Evolutionary conservation across 2,329 filamentous ascomycete species (phyloP).

Genomic region (Trichoderma brevicompactum): DNA sequence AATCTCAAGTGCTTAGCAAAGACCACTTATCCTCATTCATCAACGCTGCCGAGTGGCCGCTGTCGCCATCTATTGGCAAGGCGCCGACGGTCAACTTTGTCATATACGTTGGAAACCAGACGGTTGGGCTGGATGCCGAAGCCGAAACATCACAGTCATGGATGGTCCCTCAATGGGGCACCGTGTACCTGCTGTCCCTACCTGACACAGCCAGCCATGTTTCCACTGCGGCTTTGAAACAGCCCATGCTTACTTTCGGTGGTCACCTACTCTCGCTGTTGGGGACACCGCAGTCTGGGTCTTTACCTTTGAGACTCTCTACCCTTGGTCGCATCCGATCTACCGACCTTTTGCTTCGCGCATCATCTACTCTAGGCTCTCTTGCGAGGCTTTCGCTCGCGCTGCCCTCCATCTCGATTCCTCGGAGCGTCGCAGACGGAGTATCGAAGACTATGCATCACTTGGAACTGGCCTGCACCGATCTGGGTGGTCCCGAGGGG

Average conservation of each 20-base stretch:
- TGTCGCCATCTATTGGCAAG: conserved; percentile 89
- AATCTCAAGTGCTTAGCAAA: conserved; percentile 70
- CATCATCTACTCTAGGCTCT: conserved; percentile 92
- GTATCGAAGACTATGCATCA: conserved; percentile 80
- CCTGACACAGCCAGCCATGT: conserved; percentile 56
- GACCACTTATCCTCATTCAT: conserved; percentile 93
- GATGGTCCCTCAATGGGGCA: conserved; percentile 96
- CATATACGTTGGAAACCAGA: conserved; percentile 82
- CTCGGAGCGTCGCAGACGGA: conserved; percentile 80
- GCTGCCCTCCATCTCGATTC: conserved; percentile 89
- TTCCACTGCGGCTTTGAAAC: conserved; percentile 67
- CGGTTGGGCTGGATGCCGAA: conserved; percentile 59
- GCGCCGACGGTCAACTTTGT: conserved; percentile 97
- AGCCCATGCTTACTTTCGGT: conserved; percentile 86
- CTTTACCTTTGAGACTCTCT: conserved; percentile 81
- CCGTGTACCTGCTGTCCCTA: conserved; percentile 62
- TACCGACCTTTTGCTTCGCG: conserved; percentile 82
- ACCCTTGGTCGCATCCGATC: conserved; percentile 85
- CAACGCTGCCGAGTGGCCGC: conserved; percentile 96
- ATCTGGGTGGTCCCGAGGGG: conserved; percentile 68
- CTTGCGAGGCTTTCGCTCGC: conserved; percentile 83
- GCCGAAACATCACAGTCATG: conserved; percentile 66
- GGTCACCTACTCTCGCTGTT: conserved; percentile 87
- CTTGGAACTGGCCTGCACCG: conserved; percentile 75
- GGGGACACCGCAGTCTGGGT: conserved; percentile 81